These are phyloP conservation scores for Cydonia oblonga DNA, from an alignment of 331 rosid species.

Conservation along the genomic window DNA sequence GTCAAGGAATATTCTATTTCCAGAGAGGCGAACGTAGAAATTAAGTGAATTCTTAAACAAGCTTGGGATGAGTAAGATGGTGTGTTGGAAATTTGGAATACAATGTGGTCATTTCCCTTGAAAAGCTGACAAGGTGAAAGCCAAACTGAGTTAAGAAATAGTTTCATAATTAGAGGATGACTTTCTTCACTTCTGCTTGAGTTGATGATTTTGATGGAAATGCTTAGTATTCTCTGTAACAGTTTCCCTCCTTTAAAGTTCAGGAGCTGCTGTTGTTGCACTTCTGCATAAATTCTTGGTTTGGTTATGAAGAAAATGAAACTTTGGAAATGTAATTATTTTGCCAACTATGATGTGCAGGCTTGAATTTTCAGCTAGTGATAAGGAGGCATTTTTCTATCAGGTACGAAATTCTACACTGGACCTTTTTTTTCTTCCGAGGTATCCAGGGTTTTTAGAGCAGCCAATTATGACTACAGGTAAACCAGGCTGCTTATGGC, in stretches of 20 bases:
- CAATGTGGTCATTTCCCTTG: background rate
- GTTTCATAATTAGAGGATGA: background rate
- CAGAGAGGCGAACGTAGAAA: background rate
- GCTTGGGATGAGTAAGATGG: background rate
- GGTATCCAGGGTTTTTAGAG: background rate
- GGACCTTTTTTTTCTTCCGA: background rate
- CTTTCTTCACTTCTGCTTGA: background rate
- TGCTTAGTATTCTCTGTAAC: background rate
- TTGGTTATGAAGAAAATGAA: background rate
- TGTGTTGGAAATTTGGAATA: background rate
- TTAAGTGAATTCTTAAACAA: background rate
- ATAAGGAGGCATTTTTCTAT: slow-evolving; percentile 67
- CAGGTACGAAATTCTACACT: slow-evolving; percentile 38
- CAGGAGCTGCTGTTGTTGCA: background rate
- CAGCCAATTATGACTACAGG: slow-evolving; percentile 41
- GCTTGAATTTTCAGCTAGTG: slow-evolving; percentile 62
- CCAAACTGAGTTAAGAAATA: background rate
- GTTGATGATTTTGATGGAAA: background rate
- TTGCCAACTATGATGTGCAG: slow-evolving; percentile 26
- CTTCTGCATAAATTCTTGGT: background rate
- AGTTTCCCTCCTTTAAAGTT: background rate
- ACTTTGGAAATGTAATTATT: background rate
- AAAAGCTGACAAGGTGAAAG: background rate
- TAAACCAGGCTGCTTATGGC: slow-evolving; percentile 75
- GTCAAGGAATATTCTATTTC: background rate